A percentile compares a stretch with the other conserved stretches of the same genome.
Conservation (phyloP, 352 stramenopile genomes). For the Thraustotheca clavata region DNA sequence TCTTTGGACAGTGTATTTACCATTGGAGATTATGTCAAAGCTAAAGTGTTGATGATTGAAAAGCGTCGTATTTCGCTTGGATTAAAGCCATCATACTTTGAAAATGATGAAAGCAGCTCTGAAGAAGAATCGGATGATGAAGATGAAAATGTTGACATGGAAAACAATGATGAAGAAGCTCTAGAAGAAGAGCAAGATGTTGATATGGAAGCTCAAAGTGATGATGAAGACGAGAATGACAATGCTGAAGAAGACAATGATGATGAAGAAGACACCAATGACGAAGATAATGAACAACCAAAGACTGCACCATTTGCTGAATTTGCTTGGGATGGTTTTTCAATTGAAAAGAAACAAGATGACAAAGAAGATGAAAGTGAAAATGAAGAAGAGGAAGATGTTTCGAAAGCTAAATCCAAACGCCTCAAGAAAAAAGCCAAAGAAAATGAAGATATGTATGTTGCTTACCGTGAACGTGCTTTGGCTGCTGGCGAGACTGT, state of each 20-base stretch:
- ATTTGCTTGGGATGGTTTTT: conserved; percentile 83
- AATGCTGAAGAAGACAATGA: conserved; percentile 31
- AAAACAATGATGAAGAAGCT: conserved; percentile 45
- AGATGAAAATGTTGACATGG: conserved; percentile 40
- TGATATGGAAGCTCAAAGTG: conserved; percentile 41
- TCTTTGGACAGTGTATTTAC: conserved; percentile 89
- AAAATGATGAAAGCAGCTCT: conserved; percentile 84
- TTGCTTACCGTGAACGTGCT: conserved; percentile 89
- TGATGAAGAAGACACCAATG: conserved; percentile 24
- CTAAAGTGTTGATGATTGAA: conserved; percentile 94
- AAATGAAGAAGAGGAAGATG: conserved; percentile 30
- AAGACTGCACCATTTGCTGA: conserved; percentile 36
- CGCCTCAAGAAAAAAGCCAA: conserved; percentile 87
- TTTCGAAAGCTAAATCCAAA: conserved; percentile 48
- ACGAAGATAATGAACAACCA: conserved; percentile 16
- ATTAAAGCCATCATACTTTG: conserved; percentile 96
- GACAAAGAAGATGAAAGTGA: conserved; percentile 49
- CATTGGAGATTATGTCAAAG: conserved; percentile 94
- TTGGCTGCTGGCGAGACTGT: conserved; percentile 88
- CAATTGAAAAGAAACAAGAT: conserved; percentile 43
- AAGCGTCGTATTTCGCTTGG: conserved; percentile 89
- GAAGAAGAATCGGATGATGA: conserved; percentile 75
- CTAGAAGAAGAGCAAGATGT: conserved; percentile 30
- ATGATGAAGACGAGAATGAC: conserved; percentile 52
- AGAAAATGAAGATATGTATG: conserved; percentile 92